These are phyloP conservation scores for Boletus reticuloceps DNA, from an alignment of 768 basidiomycete genomes.

Conservation along the genomic window DNA sequence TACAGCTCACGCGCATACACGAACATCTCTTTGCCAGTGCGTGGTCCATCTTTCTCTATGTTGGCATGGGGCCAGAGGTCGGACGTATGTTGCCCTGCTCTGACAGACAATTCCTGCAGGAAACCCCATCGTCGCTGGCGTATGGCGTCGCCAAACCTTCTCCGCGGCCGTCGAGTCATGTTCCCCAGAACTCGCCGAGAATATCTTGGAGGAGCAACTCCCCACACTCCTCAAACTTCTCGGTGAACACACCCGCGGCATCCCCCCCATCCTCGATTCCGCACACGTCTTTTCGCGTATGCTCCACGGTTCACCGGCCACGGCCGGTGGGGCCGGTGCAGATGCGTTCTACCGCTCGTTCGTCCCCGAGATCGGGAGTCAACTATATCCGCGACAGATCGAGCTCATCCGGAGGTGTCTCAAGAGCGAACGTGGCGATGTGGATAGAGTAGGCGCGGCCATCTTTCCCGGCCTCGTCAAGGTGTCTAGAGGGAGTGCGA, in stretches of 20 bases:
- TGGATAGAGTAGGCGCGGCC: slow-evolving; percentile 76
- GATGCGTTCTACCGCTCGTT: slow-evolving; percentile 87
- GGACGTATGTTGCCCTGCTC: neutral
- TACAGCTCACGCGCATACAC: slow-evolving; percentile 82
- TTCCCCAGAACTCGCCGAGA: slow-evolving; percentile 65
- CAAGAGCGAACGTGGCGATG: slow-evolving; percentile 69
- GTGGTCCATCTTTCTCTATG: slow-evolving; percentile 25
- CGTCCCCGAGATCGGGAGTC: slow-evolving; percentile 76
- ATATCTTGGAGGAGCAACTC: slow-evolving; percentile 70
- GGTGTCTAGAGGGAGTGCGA: slow-evolving; percentile 46
- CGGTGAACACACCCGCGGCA: slow-evolving; percentile 38
- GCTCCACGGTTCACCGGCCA: slow-evolving; percentile 68
- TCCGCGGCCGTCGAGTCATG: slow-evolving; percentile 51
- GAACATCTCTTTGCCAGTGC: slow-evolving; percentile 83
- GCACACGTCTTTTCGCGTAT: slow-evolving; percentile 83
- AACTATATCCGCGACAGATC: slow-evolving; percentile 73
- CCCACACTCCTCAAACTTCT: slow-evolving; percentile 61
- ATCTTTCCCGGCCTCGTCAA: slow-evolving; percentile 89
- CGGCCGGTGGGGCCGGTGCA: slow-evolving; percentile 36
- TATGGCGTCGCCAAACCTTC: slow-evolving; percentile 55
- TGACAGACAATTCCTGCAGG: slow-evolving; percentile 40
- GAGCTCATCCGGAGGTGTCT: slow-evolving; percentile 83
- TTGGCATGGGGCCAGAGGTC: neutral
- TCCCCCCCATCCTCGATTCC: slow-evolving; percentile 61
- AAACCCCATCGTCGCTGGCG: slow-evolving; percentile 83